These are phyloP conservation scores for Umbelopsis isabellina DNA, from an alignment of 192 early-diverging fungal species.

Conservation along the genomic window DNA sequence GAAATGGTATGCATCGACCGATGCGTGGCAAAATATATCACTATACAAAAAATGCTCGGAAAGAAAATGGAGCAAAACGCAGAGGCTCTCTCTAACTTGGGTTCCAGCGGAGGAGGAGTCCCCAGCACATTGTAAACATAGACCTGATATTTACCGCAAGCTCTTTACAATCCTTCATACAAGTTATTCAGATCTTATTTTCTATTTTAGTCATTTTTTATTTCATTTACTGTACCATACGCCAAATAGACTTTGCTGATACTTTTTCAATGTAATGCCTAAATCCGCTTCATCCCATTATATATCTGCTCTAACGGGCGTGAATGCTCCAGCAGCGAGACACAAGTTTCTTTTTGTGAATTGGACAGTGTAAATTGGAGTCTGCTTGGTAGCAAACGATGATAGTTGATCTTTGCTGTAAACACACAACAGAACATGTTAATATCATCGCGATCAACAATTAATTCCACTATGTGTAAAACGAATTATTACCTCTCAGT, in stretches of 20 bases:
- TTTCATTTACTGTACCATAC: conserved; percentile 17
- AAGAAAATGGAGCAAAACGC: conserved; percentile 69
- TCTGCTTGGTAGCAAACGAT: conserved; percentile 88
- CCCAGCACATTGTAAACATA: conserved; percentile 1
- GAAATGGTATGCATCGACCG: conserved; percentile 90
- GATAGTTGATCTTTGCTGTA: conserved; percentile 59
- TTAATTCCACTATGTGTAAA: background rate
- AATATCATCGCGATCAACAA: background rate
- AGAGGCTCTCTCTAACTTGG: background rate
- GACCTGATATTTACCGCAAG: background rate
- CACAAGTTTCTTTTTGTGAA: conserved; percentile 89
- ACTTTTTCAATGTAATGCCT: background rate
- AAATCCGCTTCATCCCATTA: background rate
- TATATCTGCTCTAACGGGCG: conserved; percentile 1
- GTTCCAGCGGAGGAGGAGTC: conserved; percentile 6
- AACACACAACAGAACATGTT: background rate
- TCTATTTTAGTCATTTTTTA: background rate
- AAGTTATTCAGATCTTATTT: background rate
- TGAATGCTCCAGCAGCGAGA: conserved; percentile 82
- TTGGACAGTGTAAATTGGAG: conserved; percentile 83
- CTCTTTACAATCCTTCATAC: too few species aligned
- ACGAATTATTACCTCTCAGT: conserved; percentile 37
- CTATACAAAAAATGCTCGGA: conserved; percentile 74
- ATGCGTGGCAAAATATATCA: conserved; percentile 87
- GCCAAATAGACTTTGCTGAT: conserved; percentile 4